Evolutionary conservation across 2,329 filamentous ascomycete species (phyloP).

Genomic region (Mollisiaceae sp.): DNA sequence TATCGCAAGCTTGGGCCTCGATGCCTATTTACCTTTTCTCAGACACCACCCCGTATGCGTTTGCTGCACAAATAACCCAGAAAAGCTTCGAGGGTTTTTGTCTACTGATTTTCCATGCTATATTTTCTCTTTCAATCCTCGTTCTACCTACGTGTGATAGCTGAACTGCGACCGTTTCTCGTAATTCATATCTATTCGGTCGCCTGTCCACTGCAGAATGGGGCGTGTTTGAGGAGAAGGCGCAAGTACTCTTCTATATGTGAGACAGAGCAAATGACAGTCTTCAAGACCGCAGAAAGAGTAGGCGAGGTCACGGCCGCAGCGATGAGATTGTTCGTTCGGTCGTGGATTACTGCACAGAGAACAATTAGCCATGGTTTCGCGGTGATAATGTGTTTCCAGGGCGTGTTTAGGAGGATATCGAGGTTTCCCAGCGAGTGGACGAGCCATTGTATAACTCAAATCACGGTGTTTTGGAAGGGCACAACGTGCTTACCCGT

Average conservation of each 20-base stretch:
- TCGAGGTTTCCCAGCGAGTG: conserved; percentile 14
- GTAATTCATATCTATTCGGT: conserved; percentile 23
- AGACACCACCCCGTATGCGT: conserved; percentile 26
- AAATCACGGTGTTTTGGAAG: conserved; percentile 13
- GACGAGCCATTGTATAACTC: conserved; percentile 18
- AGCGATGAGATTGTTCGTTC: conserved; percentile 13
- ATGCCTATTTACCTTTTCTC: conserved; percentile 27
- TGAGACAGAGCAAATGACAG: conserved; percentile 23
- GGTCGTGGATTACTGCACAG: conserved; percentile 22
- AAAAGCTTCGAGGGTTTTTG: conserved; percentile 25
- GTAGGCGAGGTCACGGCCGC: neutral
- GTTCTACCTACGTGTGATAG: conserved; percentile 5
- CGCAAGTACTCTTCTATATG: conserved; percentile 11
- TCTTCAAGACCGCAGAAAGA: conserved; percentile 4
- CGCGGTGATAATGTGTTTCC: conserved; percentile 10
- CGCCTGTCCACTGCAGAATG: conserved; percentile 19
- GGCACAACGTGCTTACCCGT: conserved; percentile 25
- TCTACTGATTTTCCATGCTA: conserved; percentile 19
- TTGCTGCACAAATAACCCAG: conserved; percentile 23
- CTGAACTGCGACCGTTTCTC: conserved; percentile 19
- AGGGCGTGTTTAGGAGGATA: conserved; percentile 10
- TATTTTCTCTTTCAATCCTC: conserved; percentile 18
- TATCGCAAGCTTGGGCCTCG: conserved; percentile 21
- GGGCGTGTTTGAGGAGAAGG: conserved; percentile 21
- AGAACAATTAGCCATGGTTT: conserved; percentile 23